Percentiles rank a stretch among this genome's conserved stretches.
Conservation (phyloP, 1,284 basidiomycete genomes). For the Moniliella sp. region DNA sequence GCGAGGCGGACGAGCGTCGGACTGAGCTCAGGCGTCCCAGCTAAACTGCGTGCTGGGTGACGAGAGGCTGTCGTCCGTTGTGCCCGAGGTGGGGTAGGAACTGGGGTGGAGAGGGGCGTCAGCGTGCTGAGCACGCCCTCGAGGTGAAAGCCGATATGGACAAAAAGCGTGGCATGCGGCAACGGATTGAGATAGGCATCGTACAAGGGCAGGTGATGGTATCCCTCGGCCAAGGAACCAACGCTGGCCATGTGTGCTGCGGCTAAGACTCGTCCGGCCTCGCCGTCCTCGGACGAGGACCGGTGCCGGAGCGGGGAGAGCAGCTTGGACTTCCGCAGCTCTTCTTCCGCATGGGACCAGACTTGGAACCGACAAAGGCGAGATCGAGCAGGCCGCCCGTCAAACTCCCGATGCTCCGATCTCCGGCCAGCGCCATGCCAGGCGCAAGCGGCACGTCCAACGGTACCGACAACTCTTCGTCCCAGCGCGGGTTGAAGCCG, state of each 20-base stretch:
- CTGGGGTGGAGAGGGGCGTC: too few species aligned
- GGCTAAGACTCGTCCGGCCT: neutral
- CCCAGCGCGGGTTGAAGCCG: conserved; percentile 27
- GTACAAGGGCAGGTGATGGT: conserved; percentile 24
- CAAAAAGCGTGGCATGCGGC: conserved; percentile 27
- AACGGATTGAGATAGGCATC: conserved; percentile 22
- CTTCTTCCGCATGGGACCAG: conserved; percentile 5
- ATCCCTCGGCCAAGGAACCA: conserved; percentile 8
- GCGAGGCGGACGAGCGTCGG: too few species aligned
- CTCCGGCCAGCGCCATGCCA: neutral
- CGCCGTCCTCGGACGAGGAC: neutral
- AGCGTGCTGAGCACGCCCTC: too few species aligned
- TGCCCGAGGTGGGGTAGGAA: too few species aligned
- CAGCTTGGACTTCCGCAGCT: neutral
- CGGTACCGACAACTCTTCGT: conserved; percentile 11
- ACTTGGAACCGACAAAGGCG: conserved; percentile 26
- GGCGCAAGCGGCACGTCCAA: conserved; percentile 17
- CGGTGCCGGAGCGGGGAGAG: neutral
- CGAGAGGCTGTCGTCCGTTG: too few species aligned
- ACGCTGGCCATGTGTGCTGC: neutral
- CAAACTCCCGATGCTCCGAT: conserved; percentile 1
- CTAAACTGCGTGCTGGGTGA: too few species aligned
- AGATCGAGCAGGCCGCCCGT: conserved; percentile 26
- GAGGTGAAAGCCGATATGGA: too few species aligned
- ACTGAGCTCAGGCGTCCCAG: too few species aligned